A percentile compares a stretch with the other conserved stretches of the same genome.
Conservation (phyloP, 495 filamentous ascomycete genomes). For the Penicillium canescens region DNA sequence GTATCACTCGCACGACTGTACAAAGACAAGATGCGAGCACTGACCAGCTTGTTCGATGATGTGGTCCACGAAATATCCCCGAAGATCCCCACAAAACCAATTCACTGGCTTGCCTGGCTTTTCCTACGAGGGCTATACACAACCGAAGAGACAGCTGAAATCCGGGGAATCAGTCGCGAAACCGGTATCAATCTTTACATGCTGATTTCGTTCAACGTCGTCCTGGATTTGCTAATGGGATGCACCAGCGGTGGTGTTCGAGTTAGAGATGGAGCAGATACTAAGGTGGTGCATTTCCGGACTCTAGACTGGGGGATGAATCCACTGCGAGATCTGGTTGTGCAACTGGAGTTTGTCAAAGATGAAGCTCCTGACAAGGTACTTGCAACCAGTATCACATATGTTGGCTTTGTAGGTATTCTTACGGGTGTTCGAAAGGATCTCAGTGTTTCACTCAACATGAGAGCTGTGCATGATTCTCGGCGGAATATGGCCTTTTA, state of each 20-base stretch:
- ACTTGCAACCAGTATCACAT: slow-evolving; percentile 59
- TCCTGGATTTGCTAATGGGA: slow-evolving; percentile 65
- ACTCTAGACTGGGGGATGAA: slow-evolving; percentile 72
- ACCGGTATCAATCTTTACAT: slow-evolving; percentile 59
- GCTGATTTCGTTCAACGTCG: slow-evolving; percentile 60
- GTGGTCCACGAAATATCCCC: slow-evolving; percentile 29
- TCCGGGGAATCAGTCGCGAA: slow-evolving; percentile 54
- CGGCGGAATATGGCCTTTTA: slow-evolving; percentile 43
- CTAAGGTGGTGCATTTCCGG: slow-evolving; percentile 61
- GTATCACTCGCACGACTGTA: slow-evolving; percentile 46
- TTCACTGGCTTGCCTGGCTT: slow-evolving; percentile 41
- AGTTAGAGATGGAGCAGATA: slow-evolving; percentile 17
- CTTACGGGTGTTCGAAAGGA: slow-evolving; percentile 58
- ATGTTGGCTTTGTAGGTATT: slow-evolving; percentile 63
- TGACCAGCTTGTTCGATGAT: slow-evolving; percentile 52
- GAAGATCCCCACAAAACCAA: slow-evolving; percentile 19
- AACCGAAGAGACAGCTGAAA: slow-evolving; percentile 60
- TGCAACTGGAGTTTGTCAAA: slow-evolving; percentile 58
- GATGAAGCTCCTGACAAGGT: slow-evolving; percentile 33
- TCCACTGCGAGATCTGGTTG: slow-evolving; percentile 52
- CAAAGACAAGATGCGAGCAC: slow-evolving; percentile 34
- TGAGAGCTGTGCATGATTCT: slow-evolving; percentile 56
- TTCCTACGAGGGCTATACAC: slow-evolving; percentile 51
- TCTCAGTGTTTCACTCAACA: slow-evolving; percentile 65
- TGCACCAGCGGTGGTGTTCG: slow-evolving; percentile 61